Evolutionary conservation across 495 filamentous ascomycete genomes (phyloP).

Genomic region (Daldinia concentrica): DNA sequence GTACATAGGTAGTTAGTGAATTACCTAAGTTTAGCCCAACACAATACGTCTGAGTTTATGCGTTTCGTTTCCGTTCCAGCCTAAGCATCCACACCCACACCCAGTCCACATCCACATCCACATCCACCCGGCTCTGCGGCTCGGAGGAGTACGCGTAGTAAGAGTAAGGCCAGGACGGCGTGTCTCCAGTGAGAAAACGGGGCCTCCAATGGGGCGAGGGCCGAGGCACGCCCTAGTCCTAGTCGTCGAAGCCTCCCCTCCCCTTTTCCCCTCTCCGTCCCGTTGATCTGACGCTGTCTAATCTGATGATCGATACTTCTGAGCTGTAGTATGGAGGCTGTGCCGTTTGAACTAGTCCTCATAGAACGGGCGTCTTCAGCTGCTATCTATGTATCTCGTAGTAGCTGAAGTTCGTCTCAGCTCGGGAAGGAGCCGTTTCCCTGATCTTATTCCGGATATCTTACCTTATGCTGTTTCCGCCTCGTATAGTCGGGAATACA

Average conservation of each 20-base stretch:
- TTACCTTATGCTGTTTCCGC: not conserved
- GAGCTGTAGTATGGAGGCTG: not conserved
- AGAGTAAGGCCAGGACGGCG: not conserved
- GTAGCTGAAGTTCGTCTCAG: not conserved
- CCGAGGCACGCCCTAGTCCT: slow-evolving; percentile 8
- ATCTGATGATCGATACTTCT: slow-evolving; percentile 17
- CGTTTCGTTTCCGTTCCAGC: slow-evolving; percentile 39
- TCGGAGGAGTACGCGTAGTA: slow-evolving; percentile 8
- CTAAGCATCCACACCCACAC: not conserved
- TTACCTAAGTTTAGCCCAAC: not conserved
- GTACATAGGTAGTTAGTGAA: not conserved
- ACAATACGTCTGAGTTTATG: slow-evolving; percentile 20
- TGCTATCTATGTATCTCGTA: not conserved
- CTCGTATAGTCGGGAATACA: not conserved
- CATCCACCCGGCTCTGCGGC: slow-evolving; percentile 19
- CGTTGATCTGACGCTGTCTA: slow-evolving; percentile 1
- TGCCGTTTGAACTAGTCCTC: not conserved
- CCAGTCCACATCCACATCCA: not conserved
- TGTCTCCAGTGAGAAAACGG: slow-evolving; percentile 6
- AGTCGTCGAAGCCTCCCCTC: not conserved
- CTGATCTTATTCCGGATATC: not conserved
- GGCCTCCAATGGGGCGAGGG: slow-evolving; percentile 21
- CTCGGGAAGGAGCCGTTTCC: slow-evolving; percentile 1
- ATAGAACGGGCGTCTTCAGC: not conserved
- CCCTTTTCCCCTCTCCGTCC: not conserved